phyloP scores from a whole-genome alignment of 257 asterid genomes.

The Solanum etuberosum region DNA sequence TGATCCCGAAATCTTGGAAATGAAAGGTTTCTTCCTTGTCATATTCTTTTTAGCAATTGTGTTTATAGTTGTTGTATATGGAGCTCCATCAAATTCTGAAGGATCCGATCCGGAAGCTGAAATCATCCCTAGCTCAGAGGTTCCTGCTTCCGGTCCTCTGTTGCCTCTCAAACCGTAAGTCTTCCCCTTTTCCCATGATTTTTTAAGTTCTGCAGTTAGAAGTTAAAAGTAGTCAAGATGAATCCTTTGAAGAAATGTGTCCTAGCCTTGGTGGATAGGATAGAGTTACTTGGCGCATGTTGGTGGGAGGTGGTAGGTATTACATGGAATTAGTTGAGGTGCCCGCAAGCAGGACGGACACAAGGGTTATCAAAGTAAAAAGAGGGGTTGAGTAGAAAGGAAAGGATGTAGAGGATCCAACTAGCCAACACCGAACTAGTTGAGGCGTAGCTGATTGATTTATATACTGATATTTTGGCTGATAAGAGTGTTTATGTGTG shows the following conservation, averaged over 20 bases:
- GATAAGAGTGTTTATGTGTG: not conserved
- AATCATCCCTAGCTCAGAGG: not conserved
- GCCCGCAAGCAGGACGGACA: not conserved
- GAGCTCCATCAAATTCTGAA: slow-evolving; percentile 30
- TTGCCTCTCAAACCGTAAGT: slow-evolving; percentile 49
- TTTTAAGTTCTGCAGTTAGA: not conserved
- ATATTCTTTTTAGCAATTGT: slow-evolving; percentile 29
- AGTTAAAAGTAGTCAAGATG: not conserved
- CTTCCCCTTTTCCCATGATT: not conserved
- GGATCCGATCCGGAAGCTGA: slow-evolving; percentile 25
- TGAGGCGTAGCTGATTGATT: not conserved
- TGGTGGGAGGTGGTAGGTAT: not conserved
- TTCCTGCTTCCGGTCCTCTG: slow-evolving; percentile 10
- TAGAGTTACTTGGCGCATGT: not conserved
- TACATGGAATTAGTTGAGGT: not conserved
- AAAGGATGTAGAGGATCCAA: not conserved
- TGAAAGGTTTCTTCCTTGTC: slow-evolving; percentile 36
- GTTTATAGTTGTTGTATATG: slow-evolving; percentile 31
- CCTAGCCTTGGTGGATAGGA: not conserved
- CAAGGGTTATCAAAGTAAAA: not conserved
- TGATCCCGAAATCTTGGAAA: not conserved
- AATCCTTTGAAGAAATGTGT: not conserved
- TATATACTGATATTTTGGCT: not conserved
- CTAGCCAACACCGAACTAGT: not conserved
- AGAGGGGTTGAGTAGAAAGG: not conserved